Base-by-base conservation (phyloP, 208 protist genomes). In the Tritrichomonas musculus region DNA sequence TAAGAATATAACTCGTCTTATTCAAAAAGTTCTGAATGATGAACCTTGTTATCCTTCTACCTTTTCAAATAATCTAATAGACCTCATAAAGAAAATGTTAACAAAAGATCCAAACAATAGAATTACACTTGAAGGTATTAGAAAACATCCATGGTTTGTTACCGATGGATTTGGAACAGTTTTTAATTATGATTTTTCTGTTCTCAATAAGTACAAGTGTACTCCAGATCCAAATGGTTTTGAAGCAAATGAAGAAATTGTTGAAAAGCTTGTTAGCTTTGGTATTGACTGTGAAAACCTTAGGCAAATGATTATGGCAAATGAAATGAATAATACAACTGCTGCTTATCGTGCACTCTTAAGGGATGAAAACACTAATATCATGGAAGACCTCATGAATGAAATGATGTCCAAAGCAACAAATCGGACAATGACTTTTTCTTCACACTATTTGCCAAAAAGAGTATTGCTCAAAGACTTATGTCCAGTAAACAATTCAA, bases 41-140 rank as follows among this genome's bases (percentile, higher is more conserved):
- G 41, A 88, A 11, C 77, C 77, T 8, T 20, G 39, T 8, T 88
- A 57, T 47, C 77, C 77, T 33, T 1, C 47, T 57, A 11, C 41
- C 11, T 88, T 88, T 57, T 88, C 77, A 4, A 57, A n/a, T 13
- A 39, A 53, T 27, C 30, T 88, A 25, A 88, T 20, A 55, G 77
- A 88, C 8, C 44, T 88, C 11, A 57, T 88, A 53, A 25, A 44
- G 25, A 88, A 50, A 20, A 88, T 88, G 77, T 36, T 88, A 22
- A 88, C 77, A 1, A 88, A 88, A 88, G 77, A 88, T 88, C 77
- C 77, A 5, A 57, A 13, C 14, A 44, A 88, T 39, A 53, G 77
- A 57, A 88, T 88, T 39, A 88, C 77, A 20, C 47, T 88, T 53
- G 47, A 88, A 57, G 77, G 77, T 2, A 88, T 88, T 57, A 20